Evolutionary conservation across 495 filamentous ascomycete species (phyloP), one percentile per base, ranked within the genome.

Genomic region (Podospora sp.): DNA sequence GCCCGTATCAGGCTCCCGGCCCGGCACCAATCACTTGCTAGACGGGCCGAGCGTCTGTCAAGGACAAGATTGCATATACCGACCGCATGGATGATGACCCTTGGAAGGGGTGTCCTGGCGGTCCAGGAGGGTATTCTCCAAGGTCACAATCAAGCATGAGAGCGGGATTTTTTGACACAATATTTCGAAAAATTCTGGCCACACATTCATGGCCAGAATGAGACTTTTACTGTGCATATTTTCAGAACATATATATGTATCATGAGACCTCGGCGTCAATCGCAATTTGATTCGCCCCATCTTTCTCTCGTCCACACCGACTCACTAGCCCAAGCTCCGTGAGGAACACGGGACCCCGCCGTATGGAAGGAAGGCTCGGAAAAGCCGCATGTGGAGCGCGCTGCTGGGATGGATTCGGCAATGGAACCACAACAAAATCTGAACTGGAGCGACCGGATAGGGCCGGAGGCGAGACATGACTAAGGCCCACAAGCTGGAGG

Each of bases 1-100:
- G 82, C 73, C 46, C 77, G 18, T 84, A 84, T 62, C 72, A 59
- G 18, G 75, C 78, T 7, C 83, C 83, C 0, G 83, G 83, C 6
- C 81, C 81, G 26, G 72, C 72, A 25, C 78, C 81, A 0, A 82
- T 83, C 53, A 67, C 75, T 52, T 80, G 82, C 73, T 81, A 70
- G 69, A 60, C 18, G 21, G 33, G n/a, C 33, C 51, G 9, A 21
- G 2, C n/a, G 7, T 58, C 2, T 55, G 63, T 21, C 9, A 36
- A 33, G 20, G 59, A 46, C 14, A 18, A 11, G 40, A 18, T 14
- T 18, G 40, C 40, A 46, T 46, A 46, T 46, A 46, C 40, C 16
- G 40, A 46, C 40, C 16, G 40, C 40, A 46, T 46, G 40, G 9
- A 46, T 14, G 40, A 14, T 2, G 14, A 46, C 11, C 40, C 11